Evolutionary conservation across 805 yeast genomes (phyloP).

Genomic region (Peterozyma xylosa): DNA sequence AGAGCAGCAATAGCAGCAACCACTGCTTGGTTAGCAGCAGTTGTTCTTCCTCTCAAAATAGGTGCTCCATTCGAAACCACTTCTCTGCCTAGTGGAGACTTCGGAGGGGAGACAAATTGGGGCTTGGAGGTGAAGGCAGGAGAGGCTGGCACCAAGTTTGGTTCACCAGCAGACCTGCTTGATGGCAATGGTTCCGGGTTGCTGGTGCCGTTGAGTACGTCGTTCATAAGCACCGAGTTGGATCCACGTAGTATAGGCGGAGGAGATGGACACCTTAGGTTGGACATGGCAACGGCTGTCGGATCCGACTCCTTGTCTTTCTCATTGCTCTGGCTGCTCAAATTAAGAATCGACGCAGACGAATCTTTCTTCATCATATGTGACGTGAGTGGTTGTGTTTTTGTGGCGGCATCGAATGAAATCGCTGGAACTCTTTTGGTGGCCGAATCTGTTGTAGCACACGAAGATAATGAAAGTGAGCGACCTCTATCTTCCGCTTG

Average conservation of each 20-base stretch:
- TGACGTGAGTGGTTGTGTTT: slow-evolving; percentile 1
- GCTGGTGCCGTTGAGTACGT: slow-evolving; percentile 2
- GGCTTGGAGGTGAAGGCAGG: slow-evolving; percentile 2
- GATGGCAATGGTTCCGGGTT: neutral
- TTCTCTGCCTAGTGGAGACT: slow-evolving; percentile 12
- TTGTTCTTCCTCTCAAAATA: slow-evolving; percentile 24
- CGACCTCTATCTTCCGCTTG: too few relatives aligned
- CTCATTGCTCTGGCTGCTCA: neutral
- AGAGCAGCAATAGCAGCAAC: slow-evolving; percentile 32
- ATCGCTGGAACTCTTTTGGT: slow-evolving; percentile 1
- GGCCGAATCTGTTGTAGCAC: neutral
- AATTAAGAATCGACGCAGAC: slow-evolving; percentile 1
- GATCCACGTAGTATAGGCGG: slow-evolving; percentile 44
- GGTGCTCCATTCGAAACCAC: slow-evolving; percentile 41
- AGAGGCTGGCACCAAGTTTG: slow-evolving; percentile 5
- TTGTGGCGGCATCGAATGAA: slow-evolving; percentile 6
- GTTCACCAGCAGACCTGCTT: slow-evolving; percentile 4
- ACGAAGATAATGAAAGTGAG: too few relatives aligned
- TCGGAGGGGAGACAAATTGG: neutral
- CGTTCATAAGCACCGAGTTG: too few relatives aligned
- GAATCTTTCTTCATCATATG: slow-evolving; percentile 3
- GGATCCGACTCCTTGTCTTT: slow-evolving; percentile 27
- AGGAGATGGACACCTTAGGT: slow-evolving; percentile 63
- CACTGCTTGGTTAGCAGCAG: slow-evolving; percentile 27
- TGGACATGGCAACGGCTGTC: slow-evolving; percentile 49